Base-by-base conservation (phyloP, 208 protist genomes). In the Naegleria fowleri region DNA sequence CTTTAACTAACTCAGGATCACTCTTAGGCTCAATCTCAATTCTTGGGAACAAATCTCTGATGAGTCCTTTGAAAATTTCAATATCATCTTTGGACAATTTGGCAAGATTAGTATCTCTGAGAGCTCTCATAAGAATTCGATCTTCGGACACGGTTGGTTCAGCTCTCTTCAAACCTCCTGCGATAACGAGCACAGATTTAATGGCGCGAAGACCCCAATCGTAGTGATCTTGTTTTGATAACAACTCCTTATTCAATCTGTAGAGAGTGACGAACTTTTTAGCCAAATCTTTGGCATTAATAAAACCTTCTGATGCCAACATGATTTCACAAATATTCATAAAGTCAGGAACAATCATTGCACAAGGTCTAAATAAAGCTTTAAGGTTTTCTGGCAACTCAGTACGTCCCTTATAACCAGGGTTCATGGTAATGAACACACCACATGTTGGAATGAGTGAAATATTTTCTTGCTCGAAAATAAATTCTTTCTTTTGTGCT, bases 241-340 rank as follows among this genome's bases (percentile, higher is more conserved):
- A 96, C 48, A 99, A 95, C 92, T 99, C 97, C 93, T 96, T 97
- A 93, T 98, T 98, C 79, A 99, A 95, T 83, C 95, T 94, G 94
- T 99, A 99, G 16, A 99, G 95, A 1, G 98, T 99, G 79, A 99
- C 98, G 93, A 99, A 99, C 95, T 99, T 99, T 43, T 98, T 92
- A 40, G 98, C 97, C 15, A 99, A 95, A 91, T 97, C 95, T 93
- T 98, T 98, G 13, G 97, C 97, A 89, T 98, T 96, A 79, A 95
- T 93, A 91, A 99, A 99, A 55, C 98, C 98, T 93, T 99, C 97
- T 48, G 97, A 95, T 91, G 97, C 97, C 25, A 99, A 96, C 98
- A 99, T 99, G 92, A 99, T 99, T 94, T 99, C 98, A 92, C 97
- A 98, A 96, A 99, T 99, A 92, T 99, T 97, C 92, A 98, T 97